Conservation (phyloP, 495 filamentous ascomycete species). For the Neurospora intermedia region DNA sequence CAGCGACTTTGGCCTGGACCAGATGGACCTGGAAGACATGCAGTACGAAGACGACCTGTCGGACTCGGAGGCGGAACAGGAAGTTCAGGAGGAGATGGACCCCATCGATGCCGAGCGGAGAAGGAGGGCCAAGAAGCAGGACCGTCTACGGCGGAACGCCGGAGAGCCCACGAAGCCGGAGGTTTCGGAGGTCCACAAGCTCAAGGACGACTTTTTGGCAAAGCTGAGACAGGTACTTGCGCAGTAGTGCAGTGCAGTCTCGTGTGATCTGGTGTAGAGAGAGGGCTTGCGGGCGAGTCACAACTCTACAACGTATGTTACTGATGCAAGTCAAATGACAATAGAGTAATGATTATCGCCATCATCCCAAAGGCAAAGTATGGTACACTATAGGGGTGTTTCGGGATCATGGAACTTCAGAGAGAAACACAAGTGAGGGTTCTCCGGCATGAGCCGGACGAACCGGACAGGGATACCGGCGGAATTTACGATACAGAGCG, state of each 20-base stretch:
- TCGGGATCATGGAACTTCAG: neutral
- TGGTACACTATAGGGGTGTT: neutral
- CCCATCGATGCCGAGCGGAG: conserved; percentile 79
- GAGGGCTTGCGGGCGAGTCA: neutral
- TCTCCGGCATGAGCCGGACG: neutral
- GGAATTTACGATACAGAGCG: neutral
- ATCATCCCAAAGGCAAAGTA: neutral
- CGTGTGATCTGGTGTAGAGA: neutral
- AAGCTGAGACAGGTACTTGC: conserved; percentile 85
- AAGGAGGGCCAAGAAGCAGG: conserved; percentile 60
- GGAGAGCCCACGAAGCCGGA: conserved; percentile 84
- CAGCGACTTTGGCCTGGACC: conserved; percentile 81
- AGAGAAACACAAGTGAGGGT: neutral
- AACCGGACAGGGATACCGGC: neutral
- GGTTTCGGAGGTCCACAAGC: conserved; percentile 64
- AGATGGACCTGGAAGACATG: conserved; percentile 78
- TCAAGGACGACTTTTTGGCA: conserved; percentile 66
- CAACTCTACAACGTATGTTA: neutral
- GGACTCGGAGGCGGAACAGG: conserved; percentile 56
- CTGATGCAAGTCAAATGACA: neutral
- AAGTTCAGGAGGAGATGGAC: conserved; percentile 69
- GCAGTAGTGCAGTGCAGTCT: conserved; percentile 19
- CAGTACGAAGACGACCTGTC: conserved; percentile 64
- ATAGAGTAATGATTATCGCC: neutral
- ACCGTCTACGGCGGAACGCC: conserved; percentile 68